Evolutionary conservation across 768 basidiomycete genomes (phyloP), one percentile per base, ranked within the genome.

Genomic region (Kwoniella pini): DNA sequence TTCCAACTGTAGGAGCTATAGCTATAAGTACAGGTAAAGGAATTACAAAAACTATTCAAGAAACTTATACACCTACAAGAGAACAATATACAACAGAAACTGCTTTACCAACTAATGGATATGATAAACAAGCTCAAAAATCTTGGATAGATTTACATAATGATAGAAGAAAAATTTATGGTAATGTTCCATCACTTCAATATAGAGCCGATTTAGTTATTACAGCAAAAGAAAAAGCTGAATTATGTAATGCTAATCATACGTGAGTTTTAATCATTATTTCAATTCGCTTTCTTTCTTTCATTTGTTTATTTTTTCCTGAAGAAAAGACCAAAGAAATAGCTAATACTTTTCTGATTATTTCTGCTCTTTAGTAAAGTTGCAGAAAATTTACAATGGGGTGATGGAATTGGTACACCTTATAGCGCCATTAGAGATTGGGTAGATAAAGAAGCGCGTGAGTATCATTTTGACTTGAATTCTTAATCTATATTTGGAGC

Each of bases 321-420:
- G 33, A 15, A 7, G 33, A n/a, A n/a, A n/a, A n/a, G n/a, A n/a
- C n/a, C n/a, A n/a, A n/a, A n/a, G n/a, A n/a, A n/a, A n/a, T n/a
- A n/a, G n/a, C n/a, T n/a, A n/a, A n/a, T n/a, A n/a, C n/a, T 36
- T 36, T 36, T 36, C 33, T 36, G 33, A 36, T 13, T 54, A 22
- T 38, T 22, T 22, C 15, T 7, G 33, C 7, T 7, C 33, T 15
- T 5, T 33, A 64, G 62, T 36, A 53, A 54, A 42, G 56, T 44
- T 12, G 62, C 40, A 1, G 62, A 64, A 28, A 64, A 64, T 33
- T 21, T 64, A 5, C 50, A 57, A n/a, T 57, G 50, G 51, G 62
- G 49, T 27, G 43, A 39, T 30, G 57, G 57, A 12, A 54, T 39
- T 9, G 42, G 49, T n/a, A 43, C 62, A 31, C 51, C 62, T 21